Evolutionary conservation across 495 filamentous ascomycete species (phyloP), one percentile per base, ranked within the genome.

Genomic region (Hypomontagnella submonticulosa): DNA sequence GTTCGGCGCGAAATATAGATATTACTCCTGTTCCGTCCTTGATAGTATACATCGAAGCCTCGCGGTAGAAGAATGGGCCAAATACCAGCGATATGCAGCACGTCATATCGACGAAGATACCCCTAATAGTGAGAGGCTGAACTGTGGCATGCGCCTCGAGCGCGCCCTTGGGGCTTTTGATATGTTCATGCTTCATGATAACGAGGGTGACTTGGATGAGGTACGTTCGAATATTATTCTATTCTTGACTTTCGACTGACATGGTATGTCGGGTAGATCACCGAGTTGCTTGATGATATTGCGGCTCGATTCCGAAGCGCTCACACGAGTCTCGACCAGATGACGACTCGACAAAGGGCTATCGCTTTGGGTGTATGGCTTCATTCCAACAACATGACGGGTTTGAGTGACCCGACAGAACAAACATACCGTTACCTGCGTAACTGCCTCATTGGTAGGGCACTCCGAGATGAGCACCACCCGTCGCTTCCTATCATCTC

Each of bases 371-470:
- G 88, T 34, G 76, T 76, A 8, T 96, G 88, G 76, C 73, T 98
- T 41, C 81, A 84, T 40, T 72, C 73, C 1, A 81, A 88, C 33
- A 84, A 89, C 27, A 81, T 96, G 52, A 87, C 84, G 0, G 93
- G 92, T 6, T 84, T 94, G 73, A 81, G 74, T 37, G 55, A 75
- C 32, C 73, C 75, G 10, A 71, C 65, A 10, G 84, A 85, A n/a
- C 71, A 78, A 10, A 83, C 87, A 20, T 97, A 96, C 69, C 87
- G 89, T 57, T 87, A 88, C 42, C 71, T 99, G 19, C 87, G 90
- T 59, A 96, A 97, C 68, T 94, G 88, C 61, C 90, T 96, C 51
- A 84, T 99, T 52, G 91, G 92, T 7, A 78, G 93, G 54, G 88
- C 89, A 32, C 81, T 93, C 42, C 85, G 92, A 55, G 88, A 88